Percentiles rank a stretch among this genome's conserved stretches.
phyloP scores from a whole-genome alignment of 2,329 filamentous ascomycete genomes.

The Talaromyces marneffei region DNA sequence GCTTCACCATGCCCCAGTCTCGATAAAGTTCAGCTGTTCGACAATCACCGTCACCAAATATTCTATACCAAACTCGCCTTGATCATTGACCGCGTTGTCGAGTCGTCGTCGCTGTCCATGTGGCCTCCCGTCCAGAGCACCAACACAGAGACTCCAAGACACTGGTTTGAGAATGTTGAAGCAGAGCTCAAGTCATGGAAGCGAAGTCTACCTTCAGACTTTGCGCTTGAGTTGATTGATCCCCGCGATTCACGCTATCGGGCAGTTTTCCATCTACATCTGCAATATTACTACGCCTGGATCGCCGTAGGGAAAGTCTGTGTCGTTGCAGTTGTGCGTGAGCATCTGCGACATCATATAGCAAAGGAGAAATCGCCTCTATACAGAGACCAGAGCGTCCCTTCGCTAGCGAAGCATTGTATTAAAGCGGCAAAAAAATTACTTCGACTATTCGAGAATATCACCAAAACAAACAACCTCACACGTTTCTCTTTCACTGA shows the following conservation, averaged over 20 bases:
- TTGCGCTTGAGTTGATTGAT: conserved; percentile 25
- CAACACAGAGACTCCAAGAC: conserved; percentile 6
- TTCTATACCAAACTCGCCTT: conserved; percentile 25
- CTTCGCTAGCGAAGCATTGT: neutral
- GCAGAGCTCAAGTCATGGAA: conserved; percentile 30
- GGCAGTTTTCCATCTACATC: conserved; percentile 31
- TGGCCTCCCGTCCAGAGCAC: conserved; percentile 1
- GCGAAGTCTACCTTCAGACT: conserved; percentile 21
- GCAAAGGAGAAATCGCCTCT: neutral
- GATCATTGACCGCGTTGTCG: conserved; percentile 28
- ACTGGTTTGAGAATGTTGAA: conserved; percentile 14
- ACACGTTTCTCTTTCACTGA: conserved; percentile 37
- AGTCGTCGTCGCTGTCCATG: conserved; percentile 11
- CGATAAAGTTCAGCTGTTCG: conserved; percentile 25
- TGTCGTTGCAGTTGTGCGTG: conserved; percentile 26
- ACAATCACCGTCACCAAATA: conserved; percentile 32
- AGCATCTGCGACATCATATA: conserved; percentile 13
- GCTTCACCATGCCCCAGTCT: conserved; percentile 15
- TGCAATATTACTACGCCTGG: conserved; percentile 36
- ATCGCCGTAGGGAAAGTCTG: conserved; percentile 34
- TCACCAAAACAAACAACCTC: conserved; percentile 26
- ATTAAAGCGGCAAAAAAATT: conserved; percentile 26
- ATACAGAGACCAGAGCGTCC: neutral
- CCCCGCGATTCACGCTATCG: conserved; percentile 27
- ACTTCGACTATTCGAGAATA: conserved; percentile 27